These are phyloP conservation scores for Exsudoporus floridanus DNA, from an alignment of 1,284 basidiomycete genomes.

Conservation along the genomic window DNA sequence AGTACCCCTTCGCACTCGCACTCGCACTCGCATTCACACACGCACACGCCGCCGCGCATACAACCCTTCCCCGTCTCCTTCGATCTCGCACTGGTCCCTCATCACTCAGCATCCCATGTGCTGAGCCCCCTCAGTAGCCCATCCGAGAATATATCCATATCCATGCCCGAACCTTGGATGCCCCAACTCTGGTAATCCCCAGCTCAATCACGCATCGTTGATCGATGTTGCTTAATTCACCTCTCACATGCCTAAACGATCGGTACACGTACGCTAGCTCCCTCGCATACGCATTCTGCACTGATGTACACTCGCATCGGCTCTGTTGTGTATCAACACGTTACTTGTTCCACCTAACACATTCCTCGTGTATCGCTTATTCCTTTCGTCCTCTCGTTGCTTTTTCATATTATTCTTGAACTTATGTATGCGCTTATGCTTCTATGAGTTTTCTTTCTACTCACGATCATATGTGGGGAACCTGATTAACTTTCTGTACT, in stretches of 20 bases:
- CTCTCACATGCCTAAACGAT: not conserved
- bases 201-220: slow-evolving; percentile 6
- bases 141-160: not conserved
- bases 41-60: not conserved
- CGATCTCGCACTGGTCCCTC: slow-evolving; percentile 4
- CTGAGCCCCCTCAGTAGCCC: slow-evolving; percentile 19
- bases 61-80: slow-evolving; percentile 1
- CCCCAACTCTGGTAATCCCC: not conserved
- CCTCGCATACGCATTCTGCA: slow-evolving; percentile 6
- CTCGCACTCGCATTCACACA: slow-evolving; percentile 4
- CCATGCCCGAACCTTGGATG: slow-evolving; percentile 30
- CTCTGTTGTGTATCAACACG: slow-evolving; percentile 14
- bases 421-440: not conserved
- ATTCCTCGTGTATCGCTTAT: slow-evolving; percentile 13
- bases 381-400: slow-evolving; percentile 1
- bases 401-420: not conserved
- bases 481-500: slow-evolving; percentile 14
- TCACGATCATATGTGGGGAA: not conserved
- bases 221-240: slow-evolving; percentile 7
- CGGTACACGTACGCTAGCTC: not conserved
- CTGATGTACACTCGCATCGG: slow-evolving; percentile 5
- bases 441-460: not conserved
- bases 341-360: not conserved
- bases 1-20: slow-evolving; percentile 7
- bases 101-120: not conserved